Evolutionary conservation across 2,329 filamentous ascomycete genomes (phyloP).

Genomic region (Capronia epimyces): DNA sequence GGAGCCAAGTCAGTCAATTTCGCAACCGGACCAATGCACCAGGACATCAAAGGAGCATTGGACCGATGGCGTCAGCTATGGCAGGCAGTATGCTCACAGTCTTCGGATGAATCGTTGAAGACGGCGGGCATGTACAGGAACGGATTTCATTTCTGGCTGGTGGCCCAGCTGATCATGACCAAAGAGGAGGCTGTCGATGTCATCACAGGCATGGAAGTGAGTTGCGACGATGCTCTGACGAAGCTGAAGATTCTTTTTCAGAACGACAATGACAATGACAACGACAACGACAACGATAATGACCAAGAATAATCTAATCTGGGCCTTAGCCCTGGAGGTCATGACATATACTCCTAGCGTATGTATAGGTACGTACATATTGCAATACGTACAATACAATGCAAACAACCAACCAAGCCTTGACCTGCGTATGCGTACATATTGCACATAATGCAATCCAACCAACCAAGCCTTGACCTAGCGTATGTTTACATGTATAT

Average conservation of each 20-base stretch:
- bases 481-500: no score
- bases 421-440: no score
- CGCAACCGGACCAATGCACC: slow-evolving; percentile 3
- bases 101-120: slow-evolving; percentile 36
- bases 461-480: no score
- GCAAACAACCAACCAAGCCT: no score
- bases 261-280: neutral
- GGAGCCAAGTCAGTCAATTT: neutral
- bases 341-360: no score
- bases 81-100: slow-evolving; percentile 32
- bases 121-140: slow-evolving; percentile 42
- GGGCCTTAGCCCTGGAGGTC: no score
- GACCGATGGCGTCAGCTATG: slow-evolving; percentile 39
- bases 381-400: no score
- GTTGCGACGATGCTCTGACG: slow-evolving; percentile 41
- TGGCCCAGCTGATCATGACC: slow-evolving; percentile 39
- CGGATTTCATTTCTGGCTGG: slow-evolving; percentile 41
- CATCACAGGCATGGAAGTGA: slow-evolving; percentile 42
- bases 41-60: slow-evolving; percentile 35
- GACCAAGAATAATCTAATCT: no score
- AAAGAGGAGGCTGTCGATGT: slow-evolving; percentile 42
- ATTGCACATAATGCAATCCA: no score
- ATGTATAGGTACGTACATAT: no score
- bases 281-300: neutral
- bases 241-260: slow-evolving; percentile 38